Conservation (phyloP, 1,139 yeast genomes). For the Suhomyces ambrosiae region DNA sequence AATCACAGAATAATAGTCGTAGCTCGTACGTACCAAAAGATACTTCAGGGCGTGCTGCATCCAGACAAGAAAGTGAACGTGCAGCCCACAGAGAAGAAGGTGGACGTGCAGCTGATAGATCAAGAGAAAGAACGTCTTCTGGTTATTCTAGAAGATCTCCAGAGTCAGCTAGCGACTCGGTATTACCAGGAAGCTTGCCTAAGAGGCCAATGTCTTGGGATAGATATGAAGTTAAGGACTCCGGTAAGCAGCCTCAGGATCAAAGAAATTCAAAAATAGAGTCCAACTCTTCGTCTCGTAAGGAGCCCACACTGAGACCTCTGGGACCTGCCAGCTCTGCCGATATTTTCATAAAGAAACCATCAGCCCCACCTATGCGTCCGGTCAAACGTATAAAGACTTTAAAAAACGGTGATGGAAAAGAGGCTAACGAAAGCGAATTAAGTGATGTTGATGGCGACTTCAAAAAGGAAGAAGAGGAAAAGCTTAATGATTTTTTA, state of each 20-base stretch:
- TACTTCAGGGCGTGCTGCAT: neutral
- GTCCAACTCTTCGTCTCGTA: no score
- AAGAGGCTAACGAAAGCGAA: conserved; percentile 24
- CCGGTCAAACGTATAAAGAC: conserved; percentile 10
- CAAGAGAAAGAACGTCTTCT: conserved; percentile 5
- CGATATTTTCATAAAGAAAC: conserved; percentile 8
- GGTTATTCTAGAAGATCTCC: conserved; percentile 1
- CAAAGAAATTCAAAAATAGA: neutral
- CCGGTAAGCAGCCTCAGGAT: neutral
- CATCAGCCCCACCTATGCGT: neutral
- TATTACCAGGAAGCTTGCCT: conserved; percentile 1
- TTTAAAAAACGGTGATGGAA: conserved; percentile 8
- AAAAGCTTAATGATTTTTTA: conserved; percentile 16
- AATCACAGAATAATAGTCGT: conserved; percentile 1
- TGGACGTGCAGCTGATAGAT: neutral
- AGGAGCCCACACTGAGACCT: neutral
- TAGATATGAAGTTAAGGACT: neutral
- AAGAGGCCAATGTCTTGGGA: conserved; percentile 4
- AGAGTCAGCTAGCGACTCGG: neutral
- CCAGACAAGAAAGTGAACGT: conserved; percentile 1
- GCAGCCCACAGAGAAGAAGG: neutral
- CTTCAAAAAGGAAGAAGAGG: conserved; percentile 20
- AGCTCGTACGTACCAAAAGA: conserved; percentile 9
- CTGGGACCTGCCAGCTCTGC: conserved; percentile 5
- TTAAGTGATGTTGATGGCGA: conserved; percentile 27